A percentile compares a stretch with the other conserved stretches of the same genome.
phyloP scores from a whole-genome alignment of 1,284 basidiomycete genomes.

The Fomitopsis palustris region DNA sequence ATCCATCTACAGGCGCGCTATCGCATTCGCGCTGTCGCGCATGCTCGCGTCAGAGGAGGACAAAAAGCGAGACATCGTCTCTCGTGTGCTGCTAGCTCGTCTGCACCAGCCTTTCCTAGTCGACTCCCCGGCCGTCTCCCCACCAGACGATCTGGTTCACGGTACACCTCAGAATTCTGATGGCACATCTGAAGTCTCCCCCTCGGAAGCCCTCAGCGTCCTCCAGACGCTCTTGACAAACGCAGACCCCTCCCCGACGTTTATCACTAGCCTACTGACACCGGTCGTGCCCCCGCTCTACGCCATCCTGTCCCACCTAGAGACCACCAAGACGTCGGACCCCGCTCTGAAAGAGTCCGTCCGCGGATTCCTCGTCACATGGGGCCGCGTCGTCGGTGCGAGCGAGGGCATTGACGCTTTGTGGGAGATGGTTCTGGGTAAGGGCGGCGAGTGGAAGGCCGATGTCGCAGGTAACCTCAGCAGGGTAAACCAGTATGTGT shows the following conservation, averaged over 20 bases:
- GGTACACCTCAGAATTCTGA: background rate
- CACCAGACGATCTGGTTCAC: background rate
- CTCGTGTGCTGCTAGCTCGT: constrained; percentile 36
- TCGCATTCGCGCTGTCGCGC: constrained; percentile 65
- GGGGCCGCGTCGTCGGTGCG: constrained; percentile 63
- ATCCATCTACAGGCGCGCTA: constrained; percentile 52
- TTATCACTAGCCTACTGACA: constrained; percentile 62
- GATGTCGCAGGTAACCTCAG: constrained; percentile 49
- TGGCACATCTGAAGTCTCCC: constrained; percentile 16
- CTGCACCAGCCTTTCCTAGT: constrained; percentile 43
- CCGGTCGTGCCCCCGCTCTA: constrained; percentile 71
- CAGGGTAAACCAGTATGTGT: constrained; percentile 37
- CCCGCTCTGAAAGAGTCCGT: constrained; percentile 57
- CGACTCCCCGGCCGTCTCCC: background rate
- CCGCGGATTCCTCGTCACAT: constrained; percentile 59
- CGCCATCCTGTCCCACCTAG: constrained; percentile 54
- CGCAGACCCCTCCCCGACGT: constrained; percentile 71
- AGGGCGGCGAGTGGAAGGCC: constrained; percentile 54
- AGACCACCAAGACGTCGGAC: constrained; percentile 53
- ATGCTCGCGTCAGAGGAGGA: constrained; percentile 43
- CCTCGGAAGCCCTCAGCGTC: constrained; percentile 41
- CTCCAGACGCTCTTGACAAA: constrained; percentile 63
- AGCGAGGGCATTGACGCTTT: constrained; percentile 55
- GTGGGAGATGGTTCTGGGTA: constrained; percentile 55
- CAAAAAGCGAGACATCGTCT: constrained; percentile 30